Conservation (phyloP, 148 eudicot species). For the Fagopyrum esculentum region DNA sequence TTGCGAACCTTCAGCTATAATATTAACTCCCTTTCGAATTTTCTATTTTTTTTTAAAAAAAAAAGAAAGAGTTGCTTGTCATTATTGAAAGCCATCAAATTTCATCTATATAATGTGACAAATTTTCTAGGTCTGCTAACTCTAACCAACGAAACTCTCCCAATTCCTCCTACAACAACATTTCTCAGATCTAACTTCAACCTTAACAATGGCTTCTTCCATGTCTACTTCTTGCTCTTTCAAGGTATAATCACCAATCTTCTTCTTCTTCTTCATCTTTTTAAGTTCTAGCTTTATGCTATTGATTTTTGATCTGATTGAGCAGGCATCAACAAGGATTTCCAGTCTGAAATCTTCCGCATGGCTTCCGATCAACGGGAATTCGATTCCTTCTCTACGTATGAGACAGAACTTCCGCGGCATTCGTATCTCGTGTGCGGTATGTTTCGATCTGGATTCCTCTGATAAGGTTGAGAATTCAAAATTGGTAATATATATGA, state of each 20-base stretch:
- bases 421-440: constrained; percentile 12
- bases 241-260: background rate
- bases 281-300: background rate
- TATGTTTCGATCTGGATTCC: constrained; percentile 2
- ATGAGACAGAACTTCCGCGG: background rate
- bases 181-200: constrained; percentile 6
- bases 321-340: constrained; percentile 9
- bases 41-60: too few species aligned
- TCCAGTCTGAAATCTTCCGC: constrained; percentile 7
- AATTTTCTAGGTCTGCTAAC: background rate
- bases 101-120: constrained; percentile 1
- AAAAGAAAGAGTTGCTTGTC: background rate
- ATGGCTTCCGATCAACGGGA: constrained; percentile 11
- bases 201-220: constrained; percentile 6
- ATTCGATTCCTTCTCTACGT: background rate
- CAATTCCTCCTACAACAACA: background rate
- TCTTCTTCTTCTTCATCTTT: background rate
- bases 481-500: background rate
- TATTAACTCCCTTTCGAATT: background rate
- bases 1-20: background rate
- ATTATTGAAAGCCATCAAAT: background rate
- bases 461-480: background rate
- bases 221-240: background rate
- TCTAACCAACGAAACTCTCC: background rate
- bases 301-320: background rate